phyloP scores from a whole-genome alignment of 768 basidiomycete species.

The Amanita fuliginea region DNA sequence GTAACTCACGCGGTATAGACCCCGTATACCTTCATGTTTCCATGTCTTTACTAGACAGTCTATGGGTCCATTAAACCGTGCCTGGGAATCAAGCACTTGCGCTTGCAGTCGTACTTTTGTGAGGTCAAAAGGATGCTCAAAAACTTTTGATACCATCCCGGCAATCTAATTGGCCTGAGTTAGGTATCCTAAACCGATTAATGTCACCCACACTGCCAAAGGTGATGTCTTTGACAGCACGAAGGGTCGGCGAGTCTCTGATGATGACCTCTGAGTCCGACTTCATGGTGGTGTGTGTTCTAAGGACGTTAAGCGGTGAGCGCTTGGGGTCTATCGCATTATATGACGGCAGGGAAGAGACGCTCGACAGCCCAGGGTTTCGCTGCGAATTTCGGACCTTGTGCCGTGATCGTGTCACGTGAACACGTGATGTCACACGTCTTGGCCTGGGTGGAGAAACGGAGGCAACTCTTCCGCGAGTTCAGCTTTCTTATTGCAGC shows the following conservation, averaged over 20 bases:
- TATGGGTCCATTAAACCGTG: conserved; percentile 71
- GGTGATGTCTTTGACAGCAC: conserved; percentile 32
- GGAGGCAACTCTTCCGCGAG: no score
- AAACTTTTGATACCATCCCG: conserved; percentile 77
- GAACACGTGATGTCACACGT: no score
- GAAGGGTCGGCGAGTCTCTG: conserved; percentile 14
- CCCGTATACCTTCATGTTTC: conserved; percentile 68
- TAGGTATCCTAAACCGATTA: neutral
- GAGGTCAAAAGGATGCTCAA: conserved; percentile 90
- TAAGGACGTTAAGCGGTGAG: neutral
- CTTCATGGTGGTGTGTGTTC: neutral
- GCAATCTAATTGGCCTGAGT: conserved; percentile 37
- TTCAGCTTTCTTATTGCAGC: no score
- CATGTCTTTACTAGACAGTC: conserved; percentile 86
- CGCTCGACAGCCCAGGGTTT: no score
- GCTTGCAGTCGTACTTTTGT: conserved; percentile 88
- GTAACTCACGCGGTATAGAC: conserved; percentile 75
- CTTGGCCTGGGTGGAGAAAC: no score
- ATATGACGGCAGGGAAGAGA: no score
- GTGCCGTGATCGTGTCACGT: no score
- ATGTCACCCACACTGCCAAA: conserved; percentile 35
- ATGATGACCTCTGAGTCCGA: conserved; percentile 10
- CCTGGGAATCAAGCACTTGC: conserved; percentile 63
- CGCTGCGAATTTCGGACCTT: no score
- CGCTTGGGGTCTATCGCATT: no score